Conservation (phyloP, 257 asterid species). For the Scutellaria galericulata region DNA sequence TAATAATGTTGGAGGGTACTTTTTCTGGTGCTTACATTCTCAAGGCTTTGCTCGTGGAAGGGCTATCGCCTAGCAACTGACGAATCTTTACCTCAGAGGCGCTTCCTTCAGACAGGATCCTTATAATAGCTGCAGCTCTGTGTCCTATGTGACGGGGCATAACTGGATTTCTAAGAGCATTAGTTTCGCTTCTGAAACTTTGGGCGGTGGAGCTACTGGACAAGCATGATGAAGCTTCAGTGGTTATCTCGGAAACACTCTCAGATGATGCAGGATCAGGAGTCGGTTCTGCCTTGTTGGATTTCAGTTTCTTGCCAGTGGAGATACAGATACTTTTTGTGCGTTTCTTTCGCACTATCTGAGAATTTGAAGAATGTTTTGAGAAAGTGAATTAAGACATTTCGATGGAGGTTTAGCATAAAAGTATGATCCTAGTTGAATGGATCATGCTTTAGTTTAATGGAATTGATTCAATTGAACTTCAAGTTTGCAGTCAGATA, state of each 20-base stretch:
- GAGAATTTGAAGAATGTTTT: constrained; percentile 8
- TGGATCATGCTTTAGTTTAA: neutral
- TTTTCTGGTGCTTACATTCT: constrained; percentile 62
- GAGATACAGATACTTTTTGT: constrained; percentile 62
- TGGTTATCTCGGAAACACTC: constrained; percentile 52
- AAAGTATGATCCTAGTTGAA: neutral
- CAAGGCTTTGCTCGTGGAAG: constrained; percentile 98
- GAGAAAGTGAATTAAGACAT: neutral
- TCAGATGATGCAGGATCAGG: constrained; percentile 46
- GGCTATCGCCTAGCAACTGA: constrained; percentile 89
- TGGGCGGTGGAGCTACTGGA: constrained; percentile 54
- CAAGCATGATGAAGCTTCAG: constrained; percentile 55
- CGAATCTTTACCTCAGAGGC: constrained; percentile 92
- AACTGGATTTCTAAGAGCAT: constrained; percentile 44
- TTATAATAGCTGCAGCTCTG: constrained; percentile 73
- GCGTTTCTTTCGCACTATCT: constrained; percentile 80
- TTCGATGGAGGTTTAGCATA: constrained; percentile 3
- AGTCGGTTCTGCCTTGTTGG: constrained; percentile 38
- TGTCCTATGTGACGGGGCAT: constrained; percentile 62
- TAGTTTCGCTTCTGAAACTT: constrained; percentile 36
- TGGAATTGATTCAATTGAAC: neutral
- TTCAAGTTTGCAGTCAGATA: constrained; percentile 1
- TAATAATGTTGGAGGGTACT: constrained; percentile 13
- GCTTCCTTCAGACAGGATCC: constrained; percentile 62
- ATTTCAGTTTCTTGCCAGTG: constrained; percentile 46